Evolutionary conservation across 1,139 yeast genomes (phyloP).

Genomic region (Entelexis paramagnoliae): DNA sequence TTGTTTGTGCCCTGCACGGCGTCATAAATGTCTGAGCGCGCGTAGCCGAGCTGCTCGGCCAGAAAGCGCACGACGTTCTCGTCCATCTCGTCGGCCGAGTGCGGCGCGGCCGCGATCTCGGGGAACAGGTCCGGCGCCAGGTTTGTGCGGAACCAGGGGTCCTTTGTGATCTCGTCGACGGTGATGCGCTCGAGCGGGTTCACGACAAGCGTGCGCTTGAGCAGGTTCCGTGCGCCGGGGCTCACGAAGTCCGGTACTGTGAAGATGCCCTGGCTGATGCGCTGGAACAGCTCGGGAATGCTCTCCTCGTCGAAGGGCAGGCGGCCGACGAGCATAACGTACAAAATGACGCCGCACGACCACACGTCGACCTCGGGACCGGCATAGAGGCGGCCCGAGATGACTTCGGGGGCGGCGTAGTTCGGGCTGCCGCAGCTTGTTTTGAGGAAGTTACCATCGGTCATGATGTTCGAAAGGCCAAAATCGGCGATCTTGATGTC

Average conservation of each 20-base stretch:
- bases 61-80: conserved; percentile 72
- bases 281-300: conserved; percentile 90
- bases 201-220: conserved; percentile 90
- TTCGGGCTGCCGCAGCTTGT: conserved; percentile 97
- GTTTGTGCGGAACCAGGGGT: conserved; percentile 85
- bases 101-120: conserved; percentile 34
- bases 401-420: conserved; percentile 97
- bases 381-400: conserved; percentile 89
- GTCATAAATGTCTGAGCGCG: conserved; percentile 71
- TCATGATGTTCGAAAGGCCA: conserved; percentile 92
- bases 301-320: conserved; percentile 85
- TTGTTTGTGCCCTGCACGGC: conserved; percentile 39
- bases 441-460: conserved; percentile 92
- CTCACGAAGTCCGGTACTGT: conserved; percentile 84
- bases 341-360: conserved; percentile 45
- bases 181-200: conserved; percentile 94
- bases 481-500: conserved; percentile 96
- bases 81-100: conserved; percentile 39
- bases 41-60: conserved; percentile 85
- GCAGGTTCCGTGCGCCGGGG: conserved; percentile 73
- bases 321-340: conserved; percentile 9
- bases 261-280: conserved; percentile 90
- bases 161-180: conserved; percentile 87
- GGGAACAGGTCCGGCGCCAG: conserved; percentile 77
- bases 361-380: conserved; percentile 99